These are phyloP conservation scores for Balansia obtecta DNA, from an alignment of 2,329 filamentous ascomycete genomes.

Conservation along the genomic window DNA sequence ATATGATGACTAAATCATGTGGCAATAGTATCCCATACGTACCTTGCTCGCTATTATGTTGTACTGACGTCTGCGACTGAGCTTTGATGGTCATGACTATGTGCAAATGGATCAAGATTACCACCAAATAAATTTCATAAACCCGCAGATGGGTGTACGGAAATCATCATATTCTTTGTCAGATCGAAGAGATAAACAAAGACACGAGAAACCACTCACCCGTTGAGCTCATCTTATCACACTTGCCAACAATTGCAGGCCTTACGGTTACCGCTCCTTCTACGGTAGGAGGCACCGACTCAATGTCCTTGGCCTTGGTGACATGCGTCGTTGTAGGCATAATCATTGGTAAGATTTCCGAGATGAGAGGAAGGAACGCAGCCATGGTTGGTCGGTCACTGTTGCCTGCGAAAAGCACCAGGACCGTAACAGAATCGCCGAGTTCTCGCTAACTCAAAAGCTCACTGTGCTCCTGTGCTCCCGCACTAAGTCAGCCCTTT, in stretches of 20 bases:
- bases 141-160: not conserved
- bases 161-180: not conserved
- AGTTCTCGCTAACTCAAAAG: not conserved
- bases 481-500: not conserved
- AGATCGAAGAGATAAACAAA: not conserved
- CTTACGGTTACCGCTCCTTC: constrained; percentile 22
- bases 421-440: not conserved
- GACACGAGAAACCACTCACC: constrained; percentile 27
- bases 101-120: constrained; percentile 10
- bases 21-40: constrained; percentile 10
- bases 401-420: not conserved
- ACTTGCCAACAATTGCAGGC: constrained; percentile 50
- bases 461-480: not conserved
- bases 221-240: constrained; percentile 54
- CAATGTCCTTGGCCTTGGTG: constrained; percentile 33
- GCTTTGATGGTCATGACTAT: constrained; percentile 52
- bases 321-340: constrained; percentile 46
- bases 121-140: not conserved
- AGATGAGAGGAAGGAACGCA: constrained; percentile 40
- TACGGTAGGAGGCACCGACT: constrained; percentile 23
- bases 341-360: constrained; percentile 47
- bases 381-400: constrained; percentile 26
- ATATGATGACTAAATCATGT: not conserved
- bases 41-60: constrained; percentile 61
- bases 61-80: constrained; percentile 46